Evolutionary conservation across 2,329 filamentous ascomycete genomes (phyloP).

Genomic region (Blastomyces parvus): DNA sequence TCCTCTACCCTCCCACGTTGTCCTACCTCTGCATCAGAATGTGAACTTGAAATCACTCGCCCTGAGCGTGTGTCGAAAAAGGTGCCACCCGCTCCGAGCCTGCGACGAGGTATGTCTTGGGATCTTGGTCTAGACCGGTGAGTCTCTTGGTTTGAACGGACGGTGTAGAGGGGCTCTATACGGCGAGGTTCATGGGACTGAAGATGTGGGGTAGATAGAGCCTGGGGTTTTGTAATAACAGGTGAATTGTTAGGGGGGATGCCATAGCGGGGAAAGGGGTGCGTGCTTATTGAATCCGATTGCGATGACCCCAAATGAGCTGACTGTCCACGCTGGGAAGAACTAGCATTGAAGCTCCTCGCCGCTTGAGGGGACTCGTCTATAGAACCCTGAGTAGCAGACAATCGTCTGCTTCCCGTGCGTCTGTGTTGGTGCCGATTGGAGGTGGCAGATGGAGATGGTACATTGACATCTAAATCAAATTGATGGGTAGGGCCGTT

Average conservation of each 20-base stretch:
- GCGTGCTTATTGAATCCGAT: background rate
- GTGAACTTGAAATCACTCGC: conserved; percentile 12
- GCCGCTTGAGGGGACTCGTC: background rate
- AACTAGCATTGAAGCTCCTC: background rate
- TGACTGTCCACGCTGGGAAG: background rate
- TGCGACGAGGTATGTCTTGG: conserved; percentile 15
- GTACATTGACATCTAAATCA: background rate
- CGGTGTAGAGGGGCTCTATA: conserved; percentile 9
- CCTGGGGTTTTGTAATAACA: background rate
- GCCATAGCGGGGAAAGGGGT: background rate
- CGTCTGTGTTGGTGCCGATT: background rate
- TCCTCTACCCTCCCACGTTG: conserved; percentile 19
- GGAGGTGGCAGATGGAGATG: conserved; percentile 9
- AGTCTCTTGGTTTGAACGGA: conserved; percentile 8
- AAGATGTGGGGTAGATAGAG: conserved; percentile 1
- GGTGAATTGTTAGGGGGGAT: background rate
- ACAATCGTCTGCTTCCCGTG: background rate
- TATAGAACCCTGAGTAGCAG: background rate
- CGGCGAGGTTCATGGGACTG: conserved; percentile 5
- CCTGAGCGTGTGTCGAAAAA: conserved; percentile 13
- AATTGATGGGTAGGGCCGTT: conserved; percentile 3
- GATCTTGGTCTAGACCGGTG: conserved; percentile 17
- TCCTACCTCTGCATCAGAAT: conserved; percentile 13
- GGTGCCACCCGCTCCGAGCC: background rate
- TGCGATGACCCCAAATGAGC: background rate